phyloP scores from a whole-genome alignment of 1,284 basidiomycete genomes.

The Entoloma clypeatum region DNA sequence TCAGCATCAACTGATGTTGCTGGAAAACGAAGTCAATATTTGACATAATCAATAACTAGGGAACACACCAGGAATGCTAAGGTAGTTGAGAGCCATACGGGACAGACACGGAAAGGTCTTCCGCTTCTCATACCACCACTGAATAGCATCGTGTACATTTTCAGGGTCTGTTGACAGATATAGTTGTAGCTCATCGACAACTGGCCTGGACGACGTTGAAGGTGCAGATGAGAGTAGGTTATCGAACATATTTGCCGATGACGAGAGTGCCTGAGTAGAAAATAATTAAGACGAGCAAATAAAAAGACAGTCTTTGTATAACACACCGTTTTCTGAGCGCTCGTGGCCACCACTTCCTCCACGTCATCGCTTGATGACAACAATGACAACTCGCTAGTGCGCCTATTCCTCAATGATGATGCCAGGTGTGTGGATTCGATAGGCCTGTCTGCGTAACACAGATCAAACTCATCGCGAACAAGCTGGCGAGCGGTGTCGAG shows the following conservation, averaged over 20 bases:
- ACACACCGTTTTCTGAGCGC: too few species aligned
- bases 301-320: too few species aligned
- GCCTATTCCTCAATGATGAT: slow-evolving; percentile 3
- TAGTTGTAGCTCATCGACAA: slow-evolving; percentile 3
- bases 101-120: slow-evolving; percentile 21
- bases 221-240: slow-evolving; percentile 1
- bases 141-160: slow-evolving; percentile 15
- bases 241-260: slow-evolving; percentile 10
- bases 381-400: too few species aligned
- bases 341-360: slow-evolving; percentile 3
- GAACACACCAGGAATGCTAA: slow-evolving; percentile 21
- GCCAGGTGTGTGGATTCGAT: background rate
- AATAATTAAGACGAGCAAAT: too few species aligned
- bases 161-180: slow-evolving; percentile 10
- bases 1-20: slow-evolving; percentile 15
- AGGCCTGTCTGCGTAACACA: slow-evolving; percentile 13
- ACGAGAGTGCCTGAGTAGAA: too few species aligned
- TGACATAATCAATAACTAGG: background rate
- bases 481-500: slow-evolving; percentile 15
- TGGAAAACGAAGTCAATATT: slow-evolving; percentile 2
- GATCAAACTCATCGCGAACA: slow-evolving; percentile 13
- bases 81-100: slow-evolving; percentile 24
- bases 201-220: background rate
- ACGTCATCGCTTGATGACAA: slow-evolving; percentile 3
- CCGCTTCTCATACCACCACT: slow-evolving; percentile 22